phyloP scores from a whole-genome alignment of 805 yeast genomes.

The Candida nitratophila region DNA sequence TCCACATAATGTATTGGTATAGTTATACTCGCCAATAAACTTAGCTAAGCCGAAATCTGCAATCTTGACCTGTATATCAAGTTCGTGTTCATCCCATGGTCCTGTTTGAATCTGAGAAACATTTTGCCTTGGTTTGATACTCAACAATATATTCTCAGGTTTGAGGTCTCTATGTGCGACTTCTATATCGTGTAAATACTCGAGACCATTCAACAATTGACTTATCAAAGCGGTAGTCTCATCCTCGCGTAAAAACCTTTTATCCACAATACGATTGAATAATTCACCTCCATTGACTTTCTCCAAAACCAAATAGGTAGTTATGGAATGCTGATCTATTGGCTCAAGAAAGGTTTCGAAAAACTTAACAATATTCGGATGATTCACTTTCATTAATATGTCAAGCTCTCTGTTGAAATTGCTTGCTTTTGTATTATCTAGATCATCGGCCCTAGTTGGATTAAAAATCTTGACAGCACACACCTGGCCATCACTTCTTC shows the following conservation, averaged over 20 bases:
- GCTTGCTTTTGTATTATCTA: slow-evolving; percentile 18
- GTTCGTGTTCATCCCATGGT: slow-evolving; percentile 56
- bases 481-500: slow-evolving; percentile 47
- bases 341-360: slow-evolving; percentile 50
- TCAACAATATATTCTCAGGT: slow-evolving; percentile 78
- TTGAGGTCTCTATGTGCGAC: slow-evolving; percentile 91
- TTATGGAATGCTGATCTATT: slow-evolving; percentile 34
- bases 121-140: slow-evolving; percentile 32
- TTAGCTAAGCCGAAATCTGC: slow-evolving; percentile 78
- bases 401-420: slow-evolving; percentile 58
- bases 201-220: slow-evolving; percentile 56
- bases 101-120: slow-evolving; percentile 22
- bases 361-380: slow-evolving; percentile 63
- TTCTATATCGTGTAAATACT: slow-evolving; percentile 85
- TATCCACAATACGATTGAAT: slow-evolving; percentile 63
- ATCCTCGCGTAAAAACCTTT: slow-evolving; percentile 51
- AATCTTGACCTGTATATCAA: slow-evolving; percentile 59
- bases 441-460: slow-evolving; percentile 26
- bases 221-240: slow-evolving; percentile 55
- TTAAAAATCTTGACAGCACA: slow-evolving; percentile 71
- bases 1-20: slow-evolving; percentile 76
- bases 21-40: slow-evolving; percentile 62
- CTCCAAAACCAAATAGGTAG: slow-evolving; percentile 62
- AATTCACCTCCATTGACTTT: slow-evolving; percentile 71
- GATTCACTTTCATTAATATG: slow-evolving; percentile 56